Evolutionary conservation across 2,329 filamentous ascomycete genomes (phyloP).

Genomic region (Calonectria ilicicola): DNA sequence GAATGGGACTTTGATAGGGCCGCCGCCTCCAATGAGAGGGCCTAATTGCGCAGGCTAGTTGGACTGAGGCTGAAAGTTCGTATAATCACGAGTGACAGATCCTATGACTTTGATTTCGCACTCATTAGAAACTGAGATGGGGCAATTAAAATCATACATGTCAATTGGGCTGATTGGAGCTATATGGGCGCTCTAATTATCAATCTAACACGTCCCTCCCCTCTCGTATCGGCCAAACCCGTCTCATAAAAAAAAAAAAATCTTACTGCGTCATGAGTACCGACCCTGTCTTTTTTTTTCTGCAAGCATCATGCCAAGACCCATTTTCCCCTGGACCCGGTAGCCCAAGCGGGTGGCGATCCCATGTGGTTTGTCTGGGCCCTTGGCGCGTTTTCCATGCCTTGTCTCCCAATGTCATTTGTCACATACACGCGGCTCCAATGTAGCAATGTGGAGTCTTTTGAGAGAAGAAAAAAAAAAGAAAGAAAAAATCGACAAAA

Average conservation of each 20-base stretch:
- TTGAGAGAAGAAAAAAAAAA: no score
- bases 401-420: slow-evolving; percentile 2
- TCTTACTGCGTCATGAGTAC: background rate
- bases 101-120: background rate
- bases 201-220: background rate
- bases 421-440: background rate
- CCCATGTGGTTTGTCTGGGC: background rate
- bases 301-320: slow-evolving; percentile 8
- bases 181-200: background rate
- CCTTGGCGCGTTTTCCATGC: background rate
- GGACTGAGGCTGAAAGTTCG: background rate
- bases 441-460: background rate
- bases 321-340: background rate
- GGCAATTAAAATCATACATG: background rate
- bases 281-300: background rate
- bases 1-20: background rate
- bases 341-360: background rate
- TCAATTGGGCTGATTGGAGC: background rate
- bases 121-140: background rate
- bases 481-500: no score
- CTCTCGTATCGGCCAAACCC: background rate
- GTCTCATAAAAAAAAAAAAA: background rate
- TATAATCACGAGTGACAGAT: background rate
- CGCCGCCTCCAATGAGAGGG: background rate
- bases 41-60: background rate